Evolutionary conservation across 2,329 filamentous ascomycete species (phyloP).

Genomic region (Aaosphaeria arxii): DNA sequence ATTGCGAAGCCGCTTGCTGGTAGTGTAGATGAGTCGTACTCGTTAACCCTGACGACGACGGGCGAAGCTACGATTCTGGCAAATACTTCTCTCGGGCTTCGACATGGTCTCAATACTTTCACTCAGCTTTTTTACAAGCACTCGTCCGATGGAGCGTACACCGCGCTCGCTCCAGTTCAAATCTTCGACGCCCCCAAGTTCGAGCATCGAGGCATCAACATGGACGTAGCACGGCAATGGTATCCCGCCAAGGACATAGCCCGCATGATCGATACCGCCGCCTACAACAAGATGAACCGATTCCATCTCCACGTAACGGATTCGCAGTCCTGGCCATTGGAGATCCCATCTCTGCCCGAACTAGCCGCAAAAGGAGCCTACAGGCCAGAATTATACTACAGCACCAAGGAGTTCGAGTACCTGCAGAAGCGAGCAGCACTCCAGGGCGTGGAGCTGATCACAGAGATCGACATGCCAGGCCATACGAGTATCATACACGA

Average conservation of each 20-base stretch:
- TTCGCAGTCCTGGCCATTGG: slow-evolving; percentile 81
- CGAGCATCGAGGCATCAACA: slow-evolving; percentile 72
- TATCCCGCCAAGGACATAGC: slow-evolving; percentile 66
- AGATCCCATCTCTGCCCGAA: slow-evolving; percentile 71
- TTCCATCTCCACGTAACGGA: slow-evolving; percentile 81
- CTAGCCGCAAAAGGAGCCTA: slow-evolving; percentile 74
- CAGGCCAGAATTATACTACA: slow-evolving; percentile 64
- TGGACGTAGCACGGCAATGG: slow-evolving; percentile 74
- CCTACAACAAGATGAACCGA: slow-evolving; percentile 80
- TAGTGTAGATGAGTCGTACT: slow-evolving; percentile 74
- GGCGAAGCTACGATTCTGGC: slow-evolving; percentile 64
- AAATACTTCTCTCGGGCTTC: slow-evolving; percentile 64
- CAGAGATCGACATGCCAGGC: slow-evolving; percentile 80
- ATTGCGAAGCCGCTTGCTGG: slow-evolving; percentile 61
- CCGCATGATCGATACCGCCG: slow-evolving; percentile 71
- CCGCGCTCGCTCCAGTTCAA: slow-evolving; percentile 64
- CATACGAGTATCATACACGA: slow-evolving; percentile 68
- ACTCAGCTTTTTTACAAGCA: slow-evolving; percentile 77
- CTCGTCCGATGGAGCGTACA: slow-evolving; percentile 62
- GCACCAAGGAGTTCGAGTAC: slow-evolving; percentile 58
- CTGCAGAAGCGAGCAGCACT: slow-evolving; percentile 70
- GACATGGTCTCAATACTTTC: slow-evolving; percentile 73
- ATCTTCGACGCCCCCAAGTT: slow-evolving; percentile 75
- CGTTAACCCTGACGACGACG: slow-evolving; percentile 55
- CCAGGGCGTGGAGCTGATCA: slow-evolving; percentile 67